Conservation (phyloP, 2,329 filamentous ascomycete species). For the Aspergillus fructus region DNA sequence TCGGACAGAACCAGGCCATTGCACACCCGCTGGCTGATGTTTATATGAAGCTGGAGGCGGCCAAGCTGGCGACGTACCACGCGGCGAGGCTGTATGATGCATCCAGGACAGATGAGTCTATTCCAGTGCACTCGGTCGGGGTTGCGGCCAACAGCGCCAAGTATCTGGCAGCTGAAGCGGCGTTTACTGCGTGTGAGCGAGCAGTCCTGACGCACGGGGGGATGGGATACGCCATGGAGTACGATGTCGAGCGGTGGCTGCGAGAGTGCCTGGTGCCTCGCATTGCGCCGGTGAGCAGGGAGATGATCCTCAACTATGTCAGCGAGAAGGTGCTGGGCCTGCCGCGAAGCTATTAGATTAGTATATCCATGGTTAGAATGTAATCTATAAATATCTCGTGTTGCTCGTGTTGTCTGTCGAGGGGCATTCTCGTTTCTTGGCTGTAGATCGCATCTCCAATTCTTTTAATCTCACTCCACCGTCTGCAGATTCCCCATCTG, state of each 20-base stretch:
- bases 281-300: conserved; percentile 59
- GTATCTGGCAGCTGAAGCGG: conserved; percentile 62
- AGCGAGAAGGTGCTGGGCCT: conserved; percentile 45
- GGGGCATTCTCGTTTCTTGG: too few species aligned
- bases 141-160: conserved; percentile 70
- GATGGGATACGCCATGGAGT: conserved; percentile 64
- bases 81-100: conserved; percentile 59
- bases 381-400: too few species aligned
- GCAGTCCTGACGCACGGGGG: conserved; percentile 59
- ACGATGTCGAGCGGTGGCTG: conserved; percentile 61
- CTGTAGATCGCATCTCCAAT: too few species aligned
- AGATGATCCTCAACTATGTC: conserved; percentile 48
- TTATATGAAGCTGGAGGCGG: conserved; percentile 62
- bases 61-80: conserved; percentile 62
- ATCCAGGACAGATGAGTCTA: conserved; percentile 50
- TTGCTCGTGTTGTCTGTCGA: too few species aligned
- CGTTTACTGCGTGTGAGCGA: conserved; percentile 60
- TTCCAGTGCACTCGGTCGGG: conserved; percentile 59
- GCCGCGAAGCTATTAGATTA: conserved; percentile 42
- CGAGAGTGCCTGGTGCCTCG: conserved; percentile 60
- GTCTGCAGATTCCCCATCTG: too few species aligned
- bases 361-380: background rate
- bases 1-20: conserved; percentile 61
- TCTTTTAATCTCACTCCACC: too few species aligned
- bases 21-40: conserved; percentile 59